These are phyloP conservation scores for Haplosporangium sp. DNA, from an alignment of 371 early-diverging fungal species.

Conservation along the genomic window DNA sequence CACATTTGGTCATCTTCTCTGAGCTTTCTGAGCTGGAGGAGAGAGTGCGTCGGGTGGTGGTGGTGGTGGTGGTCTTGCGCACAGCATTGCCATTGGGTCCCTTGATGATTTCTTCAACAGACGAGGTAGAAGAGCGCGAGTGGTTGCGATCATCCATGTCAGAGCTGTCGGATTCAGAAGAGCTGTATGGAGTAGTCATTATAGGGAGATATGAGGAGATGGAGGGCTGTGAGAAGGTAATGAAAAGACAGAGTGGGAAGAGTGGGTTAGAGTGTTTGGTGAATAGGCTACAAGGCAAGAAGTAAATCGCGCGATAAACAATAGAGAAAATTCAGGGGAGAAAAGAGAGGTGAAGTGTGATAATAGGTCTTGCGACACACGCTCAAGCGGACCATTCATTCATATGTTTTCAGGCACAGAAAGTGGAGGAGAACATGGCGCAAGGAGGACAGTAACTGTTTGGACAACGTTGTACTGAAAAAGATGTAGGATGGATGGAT, in stretches of 20 bases:
- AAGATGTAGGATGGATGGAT: too few species aligned
- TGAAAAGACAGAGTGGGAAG: background rate
- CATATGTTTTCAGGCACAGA: too few species aligned
- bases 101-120: conserved; percentile 43
- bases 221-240: background rate
- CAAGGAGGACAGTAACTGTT: too few species aligned
- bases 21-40: conserved; percentile 10
- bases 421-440: too few species aligned
- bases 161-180: conserved; percentile 42
- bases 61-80: conserved; percentile 30
- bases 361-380: too few species aligned
- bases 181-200: conserved; percentile 37
- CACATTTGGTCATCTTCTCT: conserved; percentile 2
- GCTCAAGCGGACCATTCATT: too few species aligned
- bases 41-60: conserved; percentile 26
- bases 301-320: too few species aligned
- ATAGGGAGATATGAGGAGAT: background rate
- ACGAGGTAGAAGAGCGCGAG: conserved; percentile 41
- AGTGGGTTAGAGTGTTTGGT: background rate
- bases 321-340: background rate
- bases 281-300: too few species aligned
- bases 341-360: background rate
- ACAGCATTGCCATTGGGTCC: conserved; percentile 22
- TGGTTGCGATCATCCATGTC: conserved; percentile 39
- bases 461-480: too few species aligned